A percentile compares a stretch with the other conserved stretches of the same genome.
phyloP scores from a whole-genome alignment of 306 rosid species.

The Prunus dulcis region DNA sequence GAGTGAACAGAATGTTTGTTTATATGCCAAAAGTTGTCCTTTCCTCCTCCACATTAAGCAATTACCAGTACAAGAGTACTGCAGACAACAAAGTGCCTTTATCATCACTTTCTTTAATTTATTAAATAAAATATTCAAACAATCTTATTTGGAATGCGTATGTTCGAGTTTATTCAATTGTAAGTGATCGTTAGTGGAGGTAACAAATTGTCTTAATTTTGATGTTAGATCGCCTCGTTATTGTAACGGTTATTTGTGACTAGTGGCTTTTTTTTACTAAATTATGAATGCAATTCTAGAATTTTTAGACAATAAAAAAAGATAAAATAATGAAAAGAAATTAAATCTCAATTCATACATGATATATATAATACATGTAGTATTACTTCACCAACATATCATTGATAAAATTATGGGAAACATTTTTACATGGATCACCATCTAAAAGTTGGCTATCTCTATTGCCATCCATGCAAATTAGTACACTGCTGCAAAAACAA shows the following conservation, averaged over 20 bases:
- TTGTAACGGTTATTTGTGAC: rapidly evolving
- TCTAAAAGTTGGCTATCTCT: background rate
- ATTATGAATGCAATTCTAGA: too few species aligned
- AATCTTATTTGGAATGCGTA: too few species aligned
- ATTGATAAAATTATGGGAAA: background rate
- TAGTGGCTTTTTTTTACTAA: too few species aligned
- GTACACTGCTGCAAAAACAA: background rate
- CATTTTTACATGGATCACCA: slow-evolving; percentile 4
- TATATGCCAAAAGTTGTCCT: background rate
- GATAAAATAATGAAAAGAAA: background rate
- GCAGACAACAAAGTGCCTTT: background rate
- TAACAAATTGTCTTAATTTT: too few species aligned
- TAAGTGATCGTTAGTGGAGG: too few species aligned
- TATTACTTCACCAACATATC: background rate
- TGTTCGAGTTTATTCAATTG: rapidly evolving
- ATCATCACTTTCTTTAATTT: background rate
- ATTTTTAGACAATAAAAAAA: background rate
- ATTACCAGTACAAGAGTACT: background rate
- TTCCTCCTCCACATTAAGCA: background rate
- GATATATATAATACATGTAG: background rate
- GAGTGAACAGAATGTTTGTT: background rate
- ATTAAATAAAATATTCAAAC: background rate
- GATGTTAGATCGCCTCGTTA: too few species aligned
- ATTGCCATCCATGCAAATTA: slow-evolving; percentile 5
- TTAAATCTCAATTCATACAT: background rate